Conservation (phyloP, 345 rosid genomes). For the Isatis tinctoria region DNA sequence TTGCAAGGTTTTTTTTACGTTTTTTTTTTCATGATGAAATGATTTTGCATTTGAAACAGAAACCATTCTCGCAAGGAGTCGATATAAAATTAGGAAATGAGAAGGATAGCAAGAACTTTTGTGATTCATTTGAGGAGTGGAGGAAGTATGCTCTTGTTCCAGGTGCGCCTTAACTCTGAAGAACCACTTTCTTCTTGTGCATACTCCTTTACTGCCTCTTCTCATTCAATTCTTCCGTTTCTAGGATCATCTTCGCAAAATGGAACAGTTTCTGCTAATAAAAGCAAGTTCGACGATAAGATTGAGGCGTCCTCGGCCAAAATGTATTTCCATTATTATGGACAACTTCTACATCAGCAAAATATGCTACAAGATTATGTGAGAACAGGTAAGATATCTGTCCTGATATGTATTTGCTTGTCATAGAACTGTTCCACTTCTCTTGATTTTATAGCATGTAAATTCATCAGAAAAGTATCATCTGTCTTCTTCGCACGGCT, state of each 20-base stretch:
- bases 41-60: conserved; percentile 52
- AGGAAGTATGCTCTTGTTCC: conserved; percentile 48
- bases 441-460: not conserved
- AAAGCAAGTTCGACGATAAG: conserved; percentile 84
- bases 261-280: conserved; percentile 47
- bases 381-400: conserved; percentile 72
- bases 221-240: not conserved
- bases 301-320: conserved; percentile 92
- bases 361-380: conserved; percentile 99
- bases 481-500: not conserved
- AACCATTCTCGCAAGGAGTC: conserved; percentile 57
- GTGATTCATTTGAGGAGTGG: conserved; percentile 79
- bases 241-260: conserved; percentile 48
- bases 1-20: not conserved
- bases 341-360: conserved; percentile 94
- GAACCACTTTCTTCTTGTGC: not conserved
- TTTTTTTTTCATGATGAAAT: conserved; percentile 24
- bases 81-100: conserved; percentile 61
- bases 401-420: not conserved
- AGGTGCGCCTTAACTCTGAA: conserved; percentile 45
- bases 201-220: conserved; percentile 11
- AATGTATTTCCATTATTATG: conserved; percentile 98
- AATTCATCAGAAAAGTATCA: not conserved
- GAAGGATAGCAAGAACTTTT: conserved; percentile 76
- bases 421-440: not conserved